Evolutionary conservation across 2,329 filamentous ascomycete genomes (phyloP).

Genomic region (Sclerotinia minor): DNA sequence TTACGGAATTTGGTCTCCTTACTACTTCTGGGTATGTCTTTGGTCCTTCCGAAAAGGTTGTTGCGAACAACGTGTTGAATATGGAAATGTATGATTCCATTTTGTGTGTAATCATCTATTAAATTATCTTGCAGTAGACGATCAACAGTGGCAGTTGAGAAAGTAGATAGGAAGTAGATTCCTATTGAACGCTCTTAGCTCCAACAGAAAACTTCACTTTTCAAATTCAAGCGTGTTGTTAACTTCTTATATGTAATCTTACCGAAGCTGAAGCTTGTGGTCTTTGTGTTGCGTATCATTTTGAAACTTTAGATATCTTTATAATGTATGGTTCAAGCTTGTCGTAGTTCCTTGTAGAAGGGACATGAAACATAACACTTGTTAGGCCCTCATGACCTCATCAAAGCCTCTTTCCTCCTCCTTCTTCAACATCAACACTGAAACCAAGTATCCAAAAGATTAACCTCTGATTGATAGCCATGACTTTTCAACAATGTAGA

Average conservation of each 20-base stretch:
- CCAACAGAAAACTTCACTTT: background rate
- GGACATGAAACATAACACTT: background rate
- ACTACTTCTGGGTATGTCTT: background rate
- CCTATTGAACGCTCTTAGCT: background rate
- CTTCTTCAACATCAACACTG: background rate
- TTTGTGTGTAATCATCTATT: background rate
- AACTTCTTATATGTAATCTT: background rate
- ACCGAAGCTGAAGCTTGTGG: background rate
- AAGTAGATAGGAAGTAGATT: background rate
- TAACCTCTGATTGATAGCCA: background rate
- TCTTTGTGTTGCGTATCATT: background rate
- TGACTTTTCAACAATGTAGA: background rate
- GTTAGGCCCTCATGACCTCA: background rate
- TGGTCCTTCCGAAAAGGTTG: background rate
- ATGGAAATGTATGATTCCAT: constrained; percentile 1
- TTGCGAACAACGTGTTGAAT: background rate
- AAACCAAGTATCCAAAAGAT: background rate
- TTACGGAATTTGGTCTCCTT: background rate
- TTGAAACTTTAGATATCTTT: background rate
- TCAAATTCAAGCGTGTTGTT: background rate
- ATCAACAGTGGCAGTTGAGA: background rate
- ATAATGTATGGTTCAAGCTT: background rate
- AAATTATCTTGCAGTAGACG: background rate
- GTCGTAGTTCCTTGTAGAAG: background rate
- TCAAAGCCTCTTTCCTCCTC: background rate